phyloP scores from a whole-genome alignment of 139 green algal genomes.

The Chlamydomonas incerta region DNA sequence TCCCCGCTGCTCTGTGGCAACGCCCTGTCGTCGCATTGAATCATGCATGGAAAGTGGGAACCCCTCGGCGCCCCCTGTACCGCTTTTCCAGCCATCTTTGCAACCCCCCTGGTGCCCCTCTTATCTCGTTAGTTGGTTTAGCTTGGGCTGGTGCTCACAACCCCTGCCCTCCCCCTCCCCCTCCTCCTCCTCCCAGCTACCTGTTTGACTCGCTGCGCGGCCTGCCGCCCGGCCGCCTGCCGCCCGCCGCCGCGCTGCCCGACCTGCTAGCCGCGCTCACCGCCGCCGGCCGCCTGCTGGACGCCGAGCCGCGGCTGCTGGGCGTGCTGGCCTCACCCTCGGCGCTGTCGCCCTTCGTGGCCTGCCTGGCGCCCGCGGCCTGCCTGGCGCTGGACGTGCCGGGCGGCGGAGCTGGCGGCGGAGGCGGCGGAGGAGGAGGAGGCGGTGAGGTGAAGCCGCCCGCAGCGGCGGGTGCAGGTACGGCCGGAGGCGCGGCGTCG shows the following conservation, averaged over 20 bases:
- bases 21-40: no score
- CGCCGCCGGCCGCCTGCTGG: constrained; percentile 60
- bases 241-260: constrained; percentile 17
- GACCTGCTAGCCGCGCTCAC: constrained; percentile 41
- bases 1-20: no score
- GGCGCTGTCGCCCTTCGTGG: constrained; percentile 80
- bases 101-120: no score
- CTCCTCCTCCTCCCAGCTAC: background rate
- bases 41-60: no score
- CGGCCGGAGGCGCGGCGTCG: no score
- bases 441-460: background rate
- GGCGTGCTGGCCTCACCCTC: constrained; percentile 76
- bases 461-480: no score
- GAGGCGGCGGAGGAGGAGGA: background rate
- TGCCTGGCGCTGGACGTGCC: background rate
- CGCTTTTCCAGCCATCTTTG: no score
- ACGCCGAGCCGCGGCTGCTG: constrained; percentile 74
- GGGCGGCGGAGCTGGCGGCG: constrained; percentile 6
- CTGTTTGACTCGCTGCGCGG: constrained; percentile 41
- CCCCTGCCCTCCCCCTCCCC: background rate
- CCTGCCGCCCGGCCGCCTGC: constrained; percentile 25
- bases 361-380: constrained; percentile 65
- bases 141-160: background rate
- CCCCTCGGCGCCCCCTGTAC: no score
- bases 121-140: no score